Percentiles rank a stretch among this genome's conserved stretches.
phyloP scores from a whole-genome alignment of 331 rosid species.

The Erythrophleum ivorense region DNA sequence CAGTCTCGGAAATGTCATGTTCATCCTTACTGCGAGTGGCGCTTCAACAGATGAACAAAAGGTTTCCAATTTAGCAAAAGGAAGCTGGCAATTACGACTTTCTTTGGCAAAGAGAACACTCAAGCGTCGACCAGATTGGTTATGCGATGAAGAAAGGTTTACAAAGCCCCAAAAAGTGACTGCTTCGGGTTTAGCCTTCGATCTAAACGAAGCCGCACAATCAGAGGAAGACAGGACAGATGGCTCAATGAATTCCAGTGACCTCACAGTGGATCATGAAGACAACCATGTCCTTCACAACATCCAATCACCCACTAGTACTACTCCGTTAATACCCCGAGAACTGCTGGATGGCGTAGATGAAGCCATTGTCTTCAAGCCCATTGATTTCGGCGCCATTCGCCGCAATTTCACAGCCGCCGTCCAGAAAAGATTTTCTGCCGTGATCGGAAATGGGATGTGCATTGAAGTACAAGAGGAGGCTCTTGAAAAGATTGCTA shows the following conservation, averaged over 20 bases:
- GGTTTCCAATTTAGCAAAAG: constrained; percentile 53
- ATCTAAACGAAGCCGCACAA: constrained; percentile 81
- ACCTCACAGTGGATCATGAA: constrained; percentile 78
- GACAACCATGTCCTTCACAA: constrained; percentile 52
- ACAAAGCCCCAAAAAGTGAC: constrained; percentile 60
- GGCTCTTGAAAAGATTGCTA: constrained; percentile 72
- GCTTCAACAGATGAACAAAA: constrained; percentile 60
- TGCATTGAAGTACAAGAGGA: constrained; percentile 71
- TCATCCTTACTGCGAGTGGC: constrained; percentile 71
- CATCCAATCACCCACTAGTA: constrained; percentile 31
- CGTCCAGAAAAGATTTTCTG: constrained; percentile 56
- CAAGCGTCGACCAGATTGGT: constrained; percentile 75
- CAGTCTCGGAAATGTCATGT: constrained; percentile 77
- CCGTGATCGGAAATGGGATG: constrained; percentile 55
- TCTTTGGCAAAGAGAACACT: constrained; percentile 54
- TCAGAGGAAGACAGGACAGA: constrained; percentile 70
- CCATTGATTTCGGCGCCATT: constrained; percentile 56
- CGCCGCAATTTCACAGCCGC: constrained; percentile 54
- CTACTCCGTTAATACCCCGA: constrained; percentile 39
- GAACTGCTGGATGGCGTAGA: constrained; percentile 76
- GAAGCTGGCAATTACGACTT: constrained; percentile 71
- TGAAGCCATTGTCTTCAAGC: constrained; percentile 79
- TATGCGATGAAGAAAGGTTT: constrained; percentile 57
- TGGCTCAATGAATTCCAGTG: constrained; percentile 90
- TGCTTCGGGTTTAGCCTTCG: constrained; percentile 61